Conservation (phyloP, 1,139 yeast genomes). For the Zygoascus hellenicus region DNA sequence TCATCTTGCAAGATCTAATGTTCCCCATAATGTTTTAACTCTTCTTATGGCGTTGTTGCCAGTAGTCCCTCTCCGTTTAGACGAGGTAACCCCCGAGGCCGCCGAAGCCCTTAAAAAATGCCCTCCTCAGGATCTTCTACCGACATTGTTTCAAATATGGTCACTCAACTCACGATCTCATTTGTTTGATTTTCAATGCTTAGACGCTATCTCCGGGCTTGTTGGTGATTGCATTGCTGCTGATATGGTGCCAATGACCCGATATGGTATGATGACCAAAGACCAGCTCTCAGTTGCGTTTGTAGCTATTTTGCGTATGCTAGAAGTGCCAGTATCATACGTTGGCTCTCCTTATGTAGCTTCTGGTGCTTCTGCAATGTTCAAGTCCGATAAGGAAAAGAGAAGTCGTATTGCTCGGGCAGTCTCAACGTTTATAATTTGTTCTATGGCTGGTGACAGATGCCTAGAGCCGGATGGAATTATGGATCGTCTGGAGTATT, state of each 20-base stretch:
- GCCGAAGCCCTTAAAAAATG: slow-evolving; percentile 9
- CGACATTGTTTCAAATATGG: slow-evolving; percentile 75
- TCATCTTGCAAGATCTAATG: slow-evolving; percentile 53
- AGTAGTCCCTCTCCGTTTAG: slow-evolving; percentile 18
- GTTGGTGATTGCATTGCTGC: slow-evolving; percentile 43
- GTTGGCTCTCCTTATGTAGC: slow-evolving; percentile 34
- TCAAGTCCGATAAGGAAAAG: slow-evolving; percentile 21
- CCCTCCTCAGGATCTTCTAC: slow-evolving; percentile 27
- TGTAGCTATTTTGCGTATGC: slow-evolving; percentile 38
- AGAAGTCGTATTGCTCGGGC: slow-evolving; percentile 26
- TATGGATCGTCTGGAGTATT: slow-evolving; percentile 47
- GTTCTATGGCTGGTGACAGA: slow-evolving; percentile 50
- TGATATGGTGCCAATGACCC: slow-evolving; percentile 32
- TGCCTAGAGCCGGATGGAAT: slow-evolving; percentile 41
- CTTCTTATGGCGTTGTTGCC: slow-evolving; percentile 30
- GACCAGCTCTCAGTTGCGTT: slow-evolving; percentile 57
- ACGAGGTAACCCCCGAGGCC: background rate
- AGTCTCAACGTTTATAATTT: slow-evolving; percentile 56
- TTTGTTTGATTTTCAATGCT: slow-evolving; percentile 59
- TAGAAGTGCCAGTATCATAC: slow-evolving; percentile 37
- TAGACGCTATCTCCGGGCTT: slow-evolving; percentile 60
- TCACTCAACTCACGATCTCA: slow-evolving; percentile 50
- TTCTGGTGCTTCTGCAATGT: slow-evolving; percentile 13
- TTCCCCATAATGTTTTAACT: slow-evolving; percentile 50
- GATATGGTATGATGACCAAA: slow-evolving; percentile 57